Conservation (phyloP, 805 yeast species). For the Alloascoidea africana region DNA sequence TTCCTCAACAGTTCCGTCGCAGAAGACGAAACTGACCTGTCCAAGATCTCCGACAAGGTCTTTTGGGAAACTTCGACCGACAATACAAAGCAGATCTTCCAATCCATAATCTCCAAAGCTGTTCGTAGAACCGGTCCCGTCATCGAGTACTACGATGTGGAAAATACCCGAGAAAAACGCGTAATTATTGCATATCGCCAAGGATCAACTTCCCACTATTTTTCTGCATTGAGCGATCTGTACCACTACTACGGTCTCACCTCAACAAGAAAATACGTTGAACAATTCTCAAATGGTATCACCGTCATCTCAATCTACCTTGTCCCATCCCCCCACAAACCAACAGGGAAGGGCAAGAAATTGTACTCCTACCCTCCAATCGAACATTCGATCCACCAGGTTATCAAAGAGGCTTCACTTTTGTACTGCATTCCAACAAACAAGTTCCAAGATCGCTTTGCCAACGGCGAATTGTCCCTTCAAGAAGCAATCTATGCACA, state of each 20-base stretch:
- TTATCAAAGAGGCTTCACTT: constrained; percentile 86
- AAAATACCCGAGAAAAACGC: constrained; percentile 71
- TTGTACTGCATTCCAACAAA: constrained; percentile 85
- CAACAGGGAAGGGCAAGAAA: constrained; percentile 16
- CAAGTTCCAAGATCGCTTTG: constrained; percentile 59
- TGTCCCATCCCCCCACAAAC: constrained; percentile 37
- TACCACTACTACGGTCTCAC: constrained; percentile 79
- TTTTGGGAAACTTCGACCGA: constrained; percentile 65
- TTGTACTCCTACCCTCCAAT: constrained; percentile 25
- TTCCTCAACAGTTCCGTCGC: constrained; percentile 22
- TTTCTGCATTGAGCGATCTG: constrained; percentile 72
- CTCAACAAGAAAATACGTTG: constrained; percentile 83
- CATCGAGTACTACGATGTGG: constrained; percentile 71
- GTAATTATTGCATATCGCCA: constrained; percentile 81
- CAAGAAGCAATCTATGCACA: constrained; percentile 94
- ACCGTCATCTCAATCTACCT: constrained; percentile 81
- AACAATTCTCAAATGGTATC: constrained; percentile 81
- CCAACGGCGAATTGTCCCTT: constrained; percentile 64
- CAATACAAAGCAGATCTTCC: constrained; percentile 68
- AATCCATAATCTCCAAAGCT: constrained; percentile 56
- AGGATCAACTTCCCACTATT: constrained; percentile 72
- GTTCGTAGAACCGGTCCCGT: constrained; percentile 78
- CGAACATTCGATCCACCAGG: constrained; percentile 74
- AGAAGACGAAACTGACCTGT: constrained; percentile 33
- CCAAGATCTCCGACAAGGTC: constrained; percentile 60